Conservation (phyloP, 306 rosid genomes). For the Glycyrrhiza uralensis region DNA sequence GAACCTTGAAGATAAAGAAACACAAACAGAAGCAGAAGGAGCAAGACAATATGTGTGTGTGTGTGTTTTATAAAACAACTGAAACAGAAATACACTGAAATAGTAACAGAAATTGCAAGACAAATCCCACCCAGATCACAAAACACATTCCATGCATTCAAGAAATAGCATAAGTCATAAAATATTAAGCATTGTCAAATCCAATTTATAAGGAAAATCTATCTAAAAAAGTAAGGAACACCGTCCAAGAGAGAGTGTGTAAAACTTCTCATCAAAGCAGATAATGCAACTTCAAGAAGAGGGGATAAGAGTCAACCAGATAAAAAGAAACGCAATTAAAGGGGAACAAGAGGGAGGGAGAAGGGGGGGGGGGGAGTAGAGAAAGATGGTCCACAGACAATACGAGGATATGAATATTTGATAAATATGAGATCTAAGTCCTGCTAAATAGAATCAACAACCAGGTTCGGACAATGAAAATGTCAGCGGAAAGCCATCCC, state of each 20-base stretch:
- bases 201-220: slow-evolving; percentile 9
- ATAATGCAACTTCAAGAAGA: background rate
- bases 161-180: slow-evolving; percentile 1
- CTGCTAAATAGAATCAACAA: background rate
- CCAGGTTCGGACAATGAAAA: slow-evolving; percentile 1
- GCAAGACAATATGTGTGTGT: background rate
- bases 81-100: slow-evolving; percentile 9
- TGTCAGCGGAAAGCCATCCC: slow-evolving; percentile 13
- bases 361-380: background rate
- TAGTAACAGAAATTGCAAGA: slow-evolving; percentile 18
- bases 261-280: background rate
- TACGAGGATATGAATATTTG: background rate
- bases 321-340: background rate
- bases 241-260: background rate
- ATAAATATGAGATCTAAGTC: background rate
- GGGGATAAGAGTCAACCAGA: background rate
- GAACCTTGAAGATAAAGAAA: background rate
- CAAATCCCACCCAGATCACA: background rate
- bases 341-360: background rate
- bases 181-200: background rate
- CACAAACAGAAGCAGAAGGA: background rate
- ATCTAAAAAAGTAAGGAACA: background rate
- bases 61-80: background rate
- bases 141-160: slow-evolving; percentile 3
- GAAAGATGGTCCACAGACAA: background rate